Evolutionary conservation across 2,329 filamentous ascomycete species (phyloP).

Genomic region (Capronia epimyces): DNA sequence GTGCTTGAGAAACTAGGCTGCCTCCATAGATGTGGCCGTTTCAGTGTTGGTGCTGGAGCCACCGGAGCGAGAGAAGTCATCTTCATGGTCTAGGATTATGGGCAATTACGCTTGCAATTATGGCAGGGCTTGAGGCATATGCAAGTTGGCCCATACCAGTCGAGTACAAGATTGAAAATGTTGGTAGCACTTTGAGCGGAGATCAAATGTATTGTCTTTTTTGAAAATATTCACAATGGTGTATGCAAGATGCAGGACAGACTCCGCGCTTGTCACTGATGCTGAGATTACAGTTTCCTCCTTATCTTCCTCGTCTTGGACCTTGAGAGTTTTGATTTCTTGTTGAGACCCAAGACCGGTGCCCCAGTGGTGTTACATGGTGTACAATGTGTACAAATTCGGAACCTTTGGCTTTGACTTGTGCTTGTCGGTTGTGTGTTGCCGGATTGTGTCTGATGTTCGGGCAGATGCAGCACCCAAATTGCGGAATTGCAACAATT

Average conservation of each 20-base stretch:
- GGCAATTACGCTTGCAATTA: not conserved
- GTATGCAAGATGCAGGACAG: conserved; percentile 14
- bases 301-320: conserved; percentile 3
- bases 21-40: not conserved
- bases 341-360: not conserved
- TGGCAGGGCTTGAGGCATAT: not conserved
- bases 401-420: not conserved
- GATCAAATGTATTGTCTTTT: conserved; percentile 17
- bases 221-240: conserved; percentile 16
- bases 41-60: too few species aligned
- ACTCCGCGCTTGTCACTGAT: conserved; percentile 14
- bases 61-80: too few species aligned
- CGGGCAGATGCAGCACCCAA: too few species aligned
- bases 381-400: conserved; percentile 24
- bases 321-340: not conserved
- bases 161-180: not conserved
- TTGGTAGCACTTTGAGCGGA: conserved; percentile 15
- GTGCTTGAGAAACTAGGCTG: conserved; percentile 2
- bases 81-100: too few species aligned
- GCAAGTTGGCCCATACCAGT: too few species aligned
- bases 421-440: too few species aligned
- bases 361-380: conserved; percentile 9
- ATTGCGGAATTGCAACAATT: conserved; percentile 39
- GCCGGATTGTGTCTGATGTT: too few species aligned
- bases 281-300: conserved; percentile 12